Evolutionary conservation across 495 filamentous ascomycete species (phyloP).

Genomic region (Collariella sp.): DNA sequence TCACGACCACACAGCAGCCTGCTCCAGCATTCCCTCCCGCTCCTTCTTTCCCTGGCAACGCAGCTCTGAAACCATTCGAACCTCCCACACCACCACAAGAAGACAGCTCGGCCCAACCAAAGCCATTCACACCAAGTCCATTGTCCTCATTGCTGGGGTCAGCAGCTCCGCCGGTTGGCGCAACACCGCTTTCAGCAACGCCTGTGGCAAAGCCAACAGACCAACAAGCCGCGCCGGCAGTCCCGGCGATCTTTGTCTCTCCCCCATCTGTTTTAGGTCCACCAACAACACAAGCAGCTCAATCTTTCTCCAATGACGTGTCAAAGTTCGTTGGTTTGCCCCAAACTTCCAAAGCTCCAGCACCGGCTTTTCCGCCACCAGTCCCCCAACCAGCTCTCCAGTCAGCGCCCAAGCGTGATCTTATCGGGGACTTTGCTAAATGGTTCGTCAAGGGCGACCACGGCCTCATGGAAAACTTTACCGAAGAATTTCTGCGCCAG

Average conservation of each 20-base stretch:
- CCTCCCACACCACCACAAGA: neutral
- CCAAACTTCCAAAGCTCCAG: neutral
- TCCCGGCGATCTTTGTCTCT: slow-evolving; percentile 5
- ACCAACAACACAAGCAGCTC: neutral
- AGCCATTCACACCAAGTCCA: neutral
- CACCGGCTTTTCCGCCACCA: neutral
- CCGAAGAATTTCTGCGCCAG: slow-evolving; percentile 27
- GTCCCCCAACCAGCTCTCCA: neutral
- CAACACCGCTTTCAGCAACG: neutral
- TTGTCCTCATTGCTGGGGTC: neutral
- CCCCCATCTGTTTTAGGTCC: neutral
- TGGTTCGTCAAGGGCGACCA: slow-evolving; percentile 40
- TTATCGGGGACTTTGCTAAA: slow-evolving; percentile 34
- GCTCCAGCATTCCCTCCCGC: neutral
- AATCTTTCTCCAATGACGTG: neutral
- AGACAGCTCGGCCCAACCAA: neutral
- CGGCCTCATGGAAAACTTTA: slow-evolving; percentile 36
- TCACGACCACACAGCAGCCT: neutral
- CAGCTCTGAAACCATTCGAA: neutral
- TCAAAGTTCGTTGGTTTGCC: neutral
- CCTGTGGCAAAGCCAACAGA: neutral
- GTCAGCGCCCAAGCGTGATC: slow-evolving; percentile 20
- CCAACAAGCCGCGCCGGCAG: neutral
- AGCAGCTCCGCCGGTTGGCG: neutral
- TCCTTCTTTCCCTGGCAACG: neutral